A percentile compares a stretch with the other conserved stretches of the same genome.
phyloP scores from a whole-genome alignment of 148 eudicot species.

The Fallopia convolvulus region DNA sequence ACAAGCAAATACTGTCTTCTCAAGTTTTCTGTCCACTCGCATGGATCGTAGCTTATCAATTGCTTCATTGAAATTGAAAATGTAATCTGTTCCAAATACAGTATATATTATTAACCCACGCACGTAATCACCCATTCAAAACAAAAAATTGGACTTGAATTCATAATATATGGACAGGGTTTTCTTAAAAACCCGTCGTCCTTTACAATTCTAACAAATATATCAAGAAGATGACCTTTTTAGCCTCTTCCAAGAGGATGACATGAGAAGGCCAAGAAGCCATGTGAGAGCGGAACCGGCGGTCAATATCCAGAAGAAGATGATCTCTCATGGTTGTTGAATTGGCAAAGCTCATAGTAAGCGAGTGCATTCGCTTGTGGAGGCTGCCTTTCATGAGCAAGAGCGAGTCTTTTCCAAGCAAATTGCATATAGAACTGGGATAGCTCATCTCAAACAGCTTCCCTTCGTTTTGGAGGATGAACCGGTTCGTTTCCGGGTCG shows the following conservation, averaged over 20 bases:
- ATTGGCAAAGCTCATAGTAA: slow-evolving; percentile 76
- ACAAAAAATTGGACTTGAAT: too few species aligned
- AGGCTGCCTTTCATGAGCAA: slow-evolving; percentile 72
- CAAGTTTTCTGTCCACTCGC: slow-evolving; percentile 81
- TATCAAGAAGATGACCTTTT: slow-evolving; percentile 42
- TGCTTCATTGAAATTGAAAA: slow-evolving; percentile 89
- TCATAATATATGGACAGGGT: too few species aligned
- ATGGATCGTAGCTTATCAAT: slow-evolving; percentile 86
- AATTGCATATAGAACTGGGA: slow-evolving; percentile 72
- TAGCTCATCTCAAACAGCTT: slow-evolving; percentile 84
- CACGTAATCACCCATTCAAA: neutral
- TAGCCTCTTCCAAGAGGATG: slow-evolving; percentile 89
- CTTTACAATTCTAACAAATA: neutral
- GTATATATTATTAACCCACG: too few species aligned
- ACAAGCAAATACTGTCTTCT: slow-evolving; percentile 82
- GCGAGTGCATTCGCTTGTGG: slow-evolving; percentile 84
- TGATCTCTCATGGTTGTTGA: slow-evolving; percentile 57
- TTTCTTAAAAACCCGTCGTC: too few species aligned
- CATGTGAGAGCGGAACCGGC: slow-evolving; percentile 53
- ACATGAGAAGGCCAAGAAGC: slow-evolving; percentile 58
- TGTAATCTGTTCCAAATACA: slow-evolving; percentile 47
- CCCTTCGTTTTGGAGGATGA: slow-evolving; percentile 78
- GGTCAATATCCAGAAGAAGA: slow-evolving; percentile 66
- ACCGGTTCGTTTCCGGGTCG: slow-evolving; percentile 77
- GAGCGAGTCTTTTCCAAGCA: slow-evolving; percentile 70